phyloP scores from a whole-genome alignment of 1,284 basidiomycete genomes.

The Austroboletus olivaceoglutinosus region DNA sequence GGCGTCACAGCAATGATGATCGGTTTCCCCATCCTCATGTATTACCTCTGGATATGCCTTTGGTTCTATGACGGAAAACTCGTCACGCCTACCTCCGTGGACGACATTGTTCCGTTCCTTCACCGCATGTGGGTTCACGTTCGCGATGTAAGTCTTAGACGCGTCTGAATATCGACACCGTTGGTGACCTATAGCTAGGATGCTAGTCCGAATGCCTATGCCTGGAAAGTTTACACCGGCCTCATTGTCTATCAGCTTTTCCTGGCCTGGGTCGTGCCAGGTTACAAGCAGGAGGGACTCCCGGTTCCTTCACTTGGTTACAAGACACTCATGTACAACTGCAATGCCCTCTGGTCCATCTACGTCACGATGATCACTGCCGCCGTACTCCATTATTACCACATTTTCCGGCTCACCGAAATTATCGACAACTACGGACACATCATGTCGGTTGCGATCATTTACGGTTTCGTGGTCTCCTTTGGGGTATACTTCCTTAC shows the following conservation, averaged over 20 bases:
- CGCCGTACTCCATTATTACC: slow-evolving; percentile 73
- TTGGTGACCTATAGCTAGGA: slow-evolving; percentile 51
- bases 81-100: slow-evolving; percentile 69
- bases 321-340: slow-evolving; percentile 94
- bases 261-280: slow-evolving; percentile 89
- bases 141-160: slow-evolving; percentile 54
- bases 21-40: slow-evolving; percentile 91
- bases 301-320: slow-evolving; percentile 91
- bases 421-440: slow-evolving; percentile 97
- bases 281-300: slow-evolving; percentile 90
- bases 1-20: slow-evolving; percentile 94
- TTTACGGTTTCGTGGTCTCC: slow-evolving; percentile 84
- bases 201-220: slow-evolving; percentile 86
- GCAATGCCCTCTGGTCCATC: slow-evolving; percentile 88
- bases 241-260: slow-evolving; percentile 88
- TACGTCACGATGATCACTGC: slow-evolving; percentile 86
- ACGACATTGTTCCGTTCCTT: slow-evolving; percentile 81
- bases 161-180: not conserved
- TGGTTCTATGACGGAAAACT: slow-evolving; percentile 94
- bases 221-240: slow-evolving; percentile 87
- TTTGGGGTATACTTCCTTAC: slow-evolving; percentile 79
- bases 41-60: slow-evolving; percentile 98
- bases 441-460: slow-evolving; percentile 95
- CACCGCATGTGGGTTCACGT: slow-evolving; percentile 83
- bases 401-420: slow-evolving; percentile 88